These are phyloP conservation scores for Rhynchosporium graminicola DNA, from an alignment of 2,329 filamentous ascomycete genomes.

Conservation along the genomic window DNA sequence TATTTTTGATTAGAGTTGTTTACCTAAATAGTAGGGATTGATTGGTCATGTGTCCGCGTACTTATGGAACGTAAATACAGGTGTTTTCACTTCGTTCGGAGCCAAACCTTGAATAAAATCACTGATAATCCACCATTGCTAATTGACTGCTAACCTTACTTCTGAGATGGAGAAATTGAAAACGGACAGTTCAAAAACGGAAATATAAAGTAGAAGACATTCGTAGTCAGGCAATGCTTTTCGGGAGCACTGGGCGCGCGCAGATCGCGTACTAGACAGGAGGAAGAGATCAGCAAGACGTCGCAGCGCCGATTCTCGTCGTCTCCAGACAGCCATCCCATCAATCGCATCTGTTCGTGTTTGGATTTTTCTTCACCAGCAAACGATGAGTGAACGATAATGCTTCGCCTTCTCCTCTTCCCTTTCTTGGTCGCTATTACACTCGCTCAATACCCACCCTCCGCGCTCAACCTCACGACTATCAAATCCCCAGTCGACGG, in stretches of 20 bases:
- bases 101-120: too few relatives aligned
- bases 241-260: not conserved
- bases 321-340: not conserved
- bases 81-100: too few relatives aligned
- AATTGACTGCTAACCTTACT: too few relatives aligned
- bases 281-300: conserved; percentile 2
- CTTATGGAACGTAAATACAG: too few relatives aligned
- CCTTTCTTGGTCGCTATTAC: conserved; percentile 29
- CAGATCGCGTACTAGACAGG: too few relatives aligned
- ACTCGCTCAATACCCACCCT: conserved; percentile 43
- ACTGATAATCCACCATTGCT: too few relatives aligned
- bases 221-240: not conserved
- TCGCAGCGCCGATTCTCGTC: conserved; percentile 2
- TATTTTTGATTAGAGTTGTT: too few relatives aligned
- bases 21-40: too few relatives aligned
- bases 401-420: conserved; percentile 33
- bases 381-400: conserved; percentile 37
- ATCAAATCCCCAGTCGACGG: conserved; percentile 63
- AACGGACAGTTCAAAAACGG: too few relatives aligned
- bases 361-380: conserved; percentile 19
- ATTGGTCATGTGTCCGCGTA: too few relatives aligned
- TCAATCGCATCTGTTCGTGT: conserved; percentile 12
- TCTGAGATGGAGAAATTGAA: too few relatives aligned
- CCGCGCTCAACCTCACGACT: conserved; percentile 50
- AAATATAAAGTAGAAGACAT: not conserved